These are phyloP conservation scores for Silene conica DNA, from an alignment of 148 eudicot genomes.

Conservation along the genomic window DNA sequence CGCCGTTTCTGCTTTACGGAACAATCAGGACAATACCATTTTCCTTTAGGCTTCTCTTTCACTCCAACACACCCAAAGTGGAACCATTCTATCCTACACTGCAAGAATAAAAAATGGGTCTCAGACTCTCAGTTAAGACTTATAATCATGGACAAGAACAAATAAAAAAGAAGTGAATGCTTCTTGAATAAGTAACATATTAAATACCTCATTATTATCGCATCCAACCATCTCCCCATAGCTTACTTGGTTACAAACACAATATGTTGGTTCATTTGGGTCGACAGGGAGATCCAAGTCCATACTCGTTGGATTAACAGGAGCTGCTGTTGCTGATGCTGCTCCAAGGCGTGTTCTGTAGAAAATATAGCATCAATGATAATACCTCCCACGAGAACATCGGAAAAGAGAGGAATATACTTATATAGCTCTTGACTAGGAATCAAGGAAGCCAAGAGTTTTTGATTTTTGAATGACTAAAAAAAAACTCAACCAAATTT, in stretches of 20 bases:
- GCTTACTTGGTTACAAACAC: constrained; percentile 98
- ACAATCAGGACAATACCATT: constrained; percentile 87
- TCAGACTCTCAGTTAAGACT: constrained; percentile 11
- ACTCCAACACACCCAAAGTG: constrained; percentile 49
- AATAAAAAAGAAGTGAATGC: neutral
- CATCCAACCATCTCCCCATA: constrained; percentile 98
- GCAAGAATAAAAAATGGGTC: constrained; percentile 22
- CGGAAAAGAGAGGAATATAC: neutral
- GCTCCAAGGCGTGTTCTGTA: constrained; percentile 80
- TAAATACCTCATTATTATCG: constrained; percentile 78
- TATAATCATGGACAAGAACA: neutral
- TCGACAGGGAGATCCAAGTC: constrained; percentile 96
- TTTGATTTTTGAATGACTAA: neutral
- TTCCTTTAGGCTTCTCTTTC: constrained; percentile 73
- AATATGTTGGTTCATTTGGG: constrained; percentile 98
- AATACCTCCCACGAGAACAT: neutral
- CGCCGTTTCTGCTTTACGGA: constrained; percentile 54
- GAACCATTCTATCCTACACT: constrained; percentile 53
- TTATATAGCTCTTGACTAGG: neutral
- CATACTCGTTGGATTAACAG: constrained; percentile 69
- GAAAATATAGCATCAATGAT: neutral
- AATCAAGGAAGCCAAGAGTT: neutral
- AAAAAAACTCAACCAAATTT: neutral
- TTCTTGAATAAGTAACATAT: constrained; percentile 24
- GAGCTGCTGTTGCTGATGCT: constrained; percentile 37